phyloP scores from a whole-genome alignment of 2,329 filamentous ascomycete genomes.

The Blumeriella jaapii region DNA sequence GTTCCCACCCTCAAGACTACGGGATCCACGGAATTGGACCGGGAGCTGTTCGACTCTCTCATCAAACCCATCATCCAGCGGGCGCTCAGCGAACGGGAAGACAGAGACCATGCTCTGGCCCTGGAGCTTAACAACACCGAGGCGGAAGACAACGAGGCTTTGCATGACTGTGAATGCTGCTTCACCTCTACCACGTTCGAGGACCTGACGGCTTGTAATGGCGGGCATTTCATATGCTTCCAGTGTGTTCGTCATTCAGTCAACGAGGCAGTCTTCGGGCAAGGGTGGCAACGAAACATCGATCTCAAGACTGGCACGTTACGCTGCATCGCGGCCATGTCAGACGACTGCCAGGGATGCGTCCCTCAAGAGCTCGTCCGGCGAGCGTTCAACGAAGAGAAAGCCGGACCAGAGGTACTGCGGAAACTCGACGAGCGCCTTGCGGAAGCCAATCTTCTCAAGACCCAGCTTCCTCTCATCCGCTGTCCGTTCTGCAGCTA shows the following conservation, averaged over 20 bases:
- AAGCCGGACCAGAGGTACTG: slow-evolving; percentile 59
- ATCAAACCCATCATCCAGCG: slow-evolving; percentile 40
- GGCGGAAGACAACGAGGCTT: slow-evolving; percentile 43
- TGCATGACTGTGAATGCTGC: slow-evolving; percentile 68
- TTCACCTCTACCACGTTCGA: slow-evolving; percentile 62
- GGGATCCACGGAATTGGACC: slow-evolving; percentile 51
- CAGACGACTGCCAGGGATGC: slow-evolving; percentile 60
- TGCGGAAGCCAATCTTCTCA: slow-evolving; percentile 62
- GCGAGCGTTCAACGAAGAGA: slow-evolving; percentile 59
- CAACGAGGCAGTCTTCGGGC: slow-evolving; percentile 83
- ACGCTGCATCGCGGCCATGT: slow-evolving; percentile 68
- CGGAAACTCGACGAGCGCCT: slow-evolving; percentile 69
- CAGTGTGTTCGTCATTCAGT: slow-evolving; percentile 72
- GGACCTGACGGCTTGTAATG: slow-evolving; percentile 58
- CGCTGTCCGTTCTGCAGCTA: slow-evolving; percentile 88
- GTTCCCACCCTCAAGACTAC: slow-evolving; percentile 54
- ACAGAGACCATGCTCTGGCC: slow-evolving; percentile 42
- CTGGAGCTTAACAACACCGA: slow-evolving; percentile 44
- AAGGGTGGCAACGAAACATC: slow-evolving; percentile 78
- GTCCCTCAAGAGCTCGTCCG: slow-evolving; percentile 59
- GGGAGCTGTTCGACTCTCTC: slow-evolving; percentile 47
- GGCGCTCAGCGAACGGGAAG: slow-evolving; percentile 34
- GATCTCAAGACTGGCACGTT: slow-evolving; percentile 62
- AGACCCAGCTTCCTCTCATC: slow-evolving; percentile 63
- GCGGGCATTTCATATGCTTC: slow-evolving; percentile 67